These are phyloP conservation scores for Scenedesmus sp. DNA, from an alignment of 163 green algal species.

Conservation along the genomic window DNA sequence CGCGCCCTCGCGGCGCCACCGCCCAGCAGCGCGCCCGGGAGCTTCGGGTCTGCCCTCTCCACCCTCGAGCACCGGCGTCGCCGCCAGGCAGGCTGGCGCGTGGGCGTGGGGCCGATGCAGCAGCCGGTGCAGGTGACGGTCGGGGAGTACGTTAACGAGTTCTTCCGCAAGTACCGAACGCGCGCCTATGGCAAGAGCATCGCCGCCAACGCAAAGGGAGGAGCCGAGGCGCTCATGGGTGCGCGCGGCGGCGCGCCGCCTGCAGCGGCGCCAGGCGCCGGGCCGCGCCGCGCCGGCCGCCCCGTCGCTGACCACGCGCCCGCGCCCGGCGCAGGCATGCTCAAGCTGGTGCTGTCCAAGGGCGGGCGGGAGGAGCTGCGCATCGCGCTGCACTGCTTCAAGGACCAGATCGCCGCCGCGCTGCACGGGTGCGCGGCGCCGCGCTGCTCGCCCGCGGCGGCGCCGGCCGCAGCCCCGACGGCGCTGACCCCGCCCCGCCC, in stretches of 20 bases:
- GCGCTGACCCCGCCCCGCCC: too few relatives aligned
- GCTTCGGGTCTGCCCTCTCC: too few relatives aligned
- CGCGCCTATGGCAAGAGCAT: slow-evolving; percentile 21
- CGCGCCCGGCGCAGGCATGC: slow-evolving; percentile 18
- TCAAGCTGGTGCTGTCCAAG: slow-evolving; percentile 45
- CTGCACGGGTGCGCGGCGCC: slow-evolving; percentile 32
- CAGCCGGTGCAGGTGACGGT: slow-evolving; percentile 45
- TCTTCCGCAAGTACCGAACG: slow-evolving; percentile 28
- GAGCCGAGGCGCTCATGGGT: slow-evolving; percentile 40
- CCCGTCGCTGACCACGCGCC: not conserved
- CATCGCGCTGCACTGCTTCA: slow-evolving; percentile 43
- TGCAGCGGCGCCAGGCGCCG: too few relatives aligned
- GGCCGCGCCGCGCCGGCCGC: too few relatives aligned
- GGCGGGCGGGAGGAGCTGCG: slow-evolving; percentile 30
- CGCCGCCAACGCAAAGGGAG: slow-evolving; percentile 25
- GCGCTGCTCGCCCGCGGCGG: too few relatives aligned
- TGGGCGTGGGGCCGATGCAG: too few relatives aligned
- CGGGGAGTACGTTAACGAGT: slow-evolving; percentile 39
- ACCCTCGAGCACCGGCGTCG: too few relatives aligned
- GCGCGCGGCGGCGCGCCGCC: too few relatives aligned
- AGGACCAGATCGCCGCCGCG: slow-evolving; percentile 27
- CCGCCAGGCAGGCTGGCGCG: too few relatives aligned
- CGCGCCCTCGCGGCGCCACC: too few relatives aligned
- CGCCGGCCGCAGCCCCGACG: too few relatives aligned
- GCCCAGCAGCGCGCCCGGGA: too few relatives aligned